Base-by-base conservation (phyloP, 257 asterid genomes). In the Eucommia ulmoides region DNA sequence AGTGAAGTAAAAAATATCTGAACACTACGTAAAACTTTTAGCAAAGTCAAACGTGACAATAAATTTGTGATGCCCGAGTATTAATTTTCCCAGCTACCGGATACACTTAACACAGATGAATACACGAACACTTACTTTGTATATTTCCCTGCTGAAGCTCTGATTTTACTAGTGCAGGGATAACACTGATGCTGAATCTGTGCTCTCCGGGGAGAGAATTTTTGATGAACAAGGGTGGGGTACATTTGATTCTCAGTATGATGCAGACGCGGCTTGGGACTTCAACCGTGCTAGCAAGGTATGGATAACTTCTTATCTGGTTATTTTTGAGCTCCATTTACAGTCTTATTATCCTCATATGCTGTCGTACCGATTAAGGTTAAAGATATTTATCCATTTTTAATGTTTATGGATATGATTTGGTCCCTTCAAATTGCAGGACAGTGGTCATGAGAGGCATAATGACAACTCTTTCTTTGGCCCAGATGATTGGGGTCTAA, bases 171-270 rank as follows among this genome's bases (percentile, higher is more conserved):
- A 18, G 41, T 59, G 24, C 86, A 88, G 95, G 72, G 93, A 77
- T 64, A 78, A 49, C 19, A 58, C 52, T 19, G 78, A 61, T 38
- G 60, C 52, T 54, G 67, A 67, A 67, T 60, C 71, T 41, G 52
- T 33, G 45, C 53, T 44, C 22, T 70, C 72, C 53, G 56, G 57
- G 47, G 69, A 72, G 47, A 67, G 56, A 72, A 71, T 74, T 48
- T 79, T 77, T 67, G 89, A 77, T 59, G 94, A 81, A 57, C 78
- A 88, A n/a, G 67, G 66, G 52, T 82, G 94, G 95, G 95, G 87
- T 57, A 54, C 80, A 50, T 75, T 79, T 64, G 95, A 84, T 68
- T 49, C 75, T 45, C 70, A 65, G 64, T 82, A 64, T 59, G 93
- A 88, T 61, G 61, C 83, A 20, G 93, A 73, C 63, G 70, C 86